A percentile compares a stretch with the other conserved stretches of the same genome.
These are phyloP conservation scores for Phylloboletellus chloephorus DNA, from an alignment of 1,284 basidiomycete genomes.

Conservation along the genomic window DNA sequence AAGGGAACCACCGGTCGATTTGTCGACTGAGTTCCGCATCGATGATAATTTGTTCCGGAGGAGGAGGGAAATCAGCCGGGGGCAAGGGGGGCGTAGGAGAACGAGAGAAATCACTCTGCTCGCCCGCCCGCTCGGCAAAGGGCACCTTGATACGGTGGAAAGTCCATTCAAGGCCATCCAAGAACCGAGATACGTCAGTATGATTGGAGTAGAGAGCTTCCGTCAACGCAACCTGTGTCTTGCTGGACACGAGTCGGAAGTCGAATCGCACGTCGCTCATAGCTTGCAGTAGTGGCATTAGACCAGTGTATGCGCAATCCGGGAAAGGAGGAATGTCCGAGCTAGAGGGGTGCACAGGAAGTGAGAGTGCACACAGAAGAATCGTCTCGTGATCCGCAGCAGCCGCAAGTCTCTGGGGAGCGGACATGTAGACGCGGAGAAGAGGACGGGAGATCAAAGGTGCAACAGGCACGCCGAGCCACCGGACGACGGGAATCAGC, in stretches of 20 bases:
- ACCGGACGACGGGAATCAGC: constrained; percentile 15
- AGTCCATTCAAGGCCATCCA: constrained; percentile 17
- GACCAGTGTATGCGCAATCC: constrained; percentile 13
- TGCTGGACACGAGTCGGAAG: constrained; percentile 21
- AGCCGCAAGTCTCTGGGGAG: constrained; percentile 20
- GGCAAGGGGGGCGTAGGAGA: constrained; percentile 8
- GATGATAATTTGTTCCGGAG: constrained; percentile 19
- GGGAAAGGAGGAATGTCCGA: constrained; percentile 5
- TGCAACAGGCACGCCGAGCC: constrained; percentile 13
- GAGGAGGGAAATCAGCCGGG: constrained; percentile 13
- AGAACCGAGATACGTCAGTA: constrained; percentile 24
- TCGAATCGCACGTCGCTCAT: constrained; percentile 19
- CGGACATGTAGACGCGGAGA: constrained; percentile 29
- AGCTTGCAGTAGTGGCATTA: constrained; percentile 21
- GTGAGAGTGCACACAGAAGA: constrained; percentile 23
- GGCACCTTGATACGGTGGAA: constrained; percentile 24
- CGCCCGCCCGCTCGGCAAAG: constrained; percentile 17
- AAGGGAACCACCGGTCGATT: constrained; percentile 40
- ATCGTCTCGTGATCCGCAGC: constrained; percentile 30
- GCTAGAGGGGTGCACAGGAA: constrained; percentile 13
- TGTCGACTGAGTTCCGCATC: constrained; percentile 31
- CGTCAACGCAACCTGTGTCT: constrained; percentile 19
- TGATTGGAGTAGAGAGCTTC: constrained; percentile 23
- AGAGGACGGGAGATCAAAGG: constrained; percentile 17
- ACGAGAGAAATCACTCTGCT: constrained; percentile 8